Percentiles rank a stretch among this genome's conserved stretches.
Conservation (phyloP, 345 rosid genomes). For the Bruguiera sexangula region DNA sequence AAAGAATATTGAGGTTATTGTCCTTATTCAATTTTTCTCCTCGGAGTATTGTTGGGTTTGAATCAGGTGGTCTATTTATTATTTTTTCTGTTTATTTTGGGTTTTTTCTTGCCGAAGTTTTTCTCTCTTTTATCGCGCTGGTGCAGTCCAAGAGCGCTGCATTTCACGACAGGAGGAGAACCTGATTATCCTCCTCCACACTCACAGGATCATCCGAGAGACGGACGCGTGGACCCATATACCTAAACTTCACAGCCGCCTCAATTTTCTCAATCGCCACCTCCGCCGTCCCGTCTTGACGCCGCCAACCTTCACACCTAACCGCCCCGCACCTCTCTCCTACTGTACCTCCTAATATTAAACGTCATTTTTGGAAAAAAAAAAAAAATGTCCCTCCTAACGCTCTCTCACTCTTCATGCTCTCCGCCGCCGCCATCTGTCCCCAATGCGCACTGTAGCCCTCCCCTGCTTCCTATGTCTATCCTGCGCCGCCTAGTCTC, state of each 20-base stretch:
- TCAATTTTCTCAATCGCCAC: slow-evolving; percentile 22
- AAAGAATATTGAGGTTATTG: no score
- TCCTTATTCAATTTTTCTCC: no score
- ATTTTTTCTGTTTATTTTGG: no score
- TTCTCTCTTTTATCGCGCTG: no score
- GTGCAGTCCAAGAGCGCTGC: no score
- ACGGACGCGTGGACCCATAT: slow-evolving; percentile 40
- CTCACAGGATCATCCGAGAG: neutral
- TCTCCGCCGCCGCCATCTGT: neutral
- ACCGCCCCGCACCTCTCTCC: neutral
- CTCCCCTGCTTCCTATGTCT: slow-evolving; percentile 59
- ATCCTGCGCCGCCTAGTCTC: slow-evolving; percentile 52
- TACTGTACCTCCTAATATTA: neutral
- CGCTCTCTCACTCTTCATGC: slow-evolving; percentile 11
- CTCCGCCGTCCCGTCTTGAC: slow-evolving; percentile 26
- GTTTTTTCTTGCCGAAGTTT: no score
- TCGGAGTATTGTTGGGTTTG: no score
- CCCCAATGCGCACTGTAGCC: slow-evolving; percentile 46
- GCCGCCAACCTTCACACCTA: slow-evolving; percentile 33
- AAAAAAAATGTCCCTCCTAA: slow-evolving; percentile 37
- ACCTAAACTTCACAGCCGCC: neutral
- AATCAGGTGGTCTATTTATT: no score
- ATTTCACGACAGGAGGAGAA: neutral
- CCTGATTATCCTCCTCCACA: slow-evolving; percentile 17
- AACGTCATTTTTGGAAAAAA: neutral